These are phyloP conservation scores for Salix caprea DNA, from an alignment of 345 rosid genomes.

Conservation along the genomic window DNA sequence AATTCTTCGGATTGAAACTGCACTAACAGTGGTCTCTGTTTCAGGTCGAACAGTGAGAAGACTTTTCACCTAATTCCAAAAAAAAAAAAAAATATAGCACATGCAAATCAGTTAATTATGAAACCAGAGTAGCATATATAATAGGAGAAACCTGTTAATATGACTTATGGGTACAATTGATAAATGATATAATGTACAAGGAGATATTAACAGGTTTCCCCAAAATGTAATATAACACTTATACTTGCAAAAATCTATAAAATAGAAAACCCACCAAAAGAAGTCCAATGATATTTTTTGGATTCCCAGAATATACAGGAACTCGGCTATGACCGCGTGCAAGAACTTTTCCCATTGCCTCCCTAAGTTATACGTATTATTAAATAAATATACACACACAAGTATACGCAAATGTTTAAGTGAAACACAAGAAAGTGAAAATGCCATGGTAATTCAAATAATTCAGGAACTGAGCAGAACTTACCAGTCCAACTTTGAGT, in stretches of 20 bases:
- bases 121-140: background rate
- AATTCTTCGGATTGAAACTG: constrained; percentile 85
- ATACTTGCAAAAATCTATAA: constrained; percentile 3
- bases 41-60: constrained; percentile 96
- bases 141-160: background rate
- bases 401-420: background rate
- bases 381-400: constrained; percentile 1
- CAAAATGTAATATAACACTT: background rate
- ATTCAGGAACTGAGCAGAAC: constrained; percentile 14
- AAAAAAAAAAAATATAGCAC: constrained; percentile 8
- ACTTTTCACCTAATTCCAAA: constrained; percentile 67
- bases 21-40: constrained; percentile 84
- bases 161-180: background rate
- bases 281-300: constrained; percentile 83
- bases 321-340: constrained; percentile 96
- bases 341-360: constrained; percentile 82
- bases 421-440: background rate
- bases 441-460: background rate
- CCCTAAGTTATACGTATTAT: constrained; percentile 46
- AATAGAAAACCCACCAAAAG: constrained; percentile 58
- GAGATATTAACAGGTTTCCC: background rate
- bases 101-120: constrained; percentile 2
- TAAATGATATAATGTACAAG: background rate
- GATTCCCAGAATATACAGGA: constrained; percentile 87
- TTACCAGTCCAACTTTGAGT: constrained; percentile 96